Base-by-base conservation (phyloP, 2,329 filamentous ascomycete genomes). In the Claviceps quebecensis region DNA sequence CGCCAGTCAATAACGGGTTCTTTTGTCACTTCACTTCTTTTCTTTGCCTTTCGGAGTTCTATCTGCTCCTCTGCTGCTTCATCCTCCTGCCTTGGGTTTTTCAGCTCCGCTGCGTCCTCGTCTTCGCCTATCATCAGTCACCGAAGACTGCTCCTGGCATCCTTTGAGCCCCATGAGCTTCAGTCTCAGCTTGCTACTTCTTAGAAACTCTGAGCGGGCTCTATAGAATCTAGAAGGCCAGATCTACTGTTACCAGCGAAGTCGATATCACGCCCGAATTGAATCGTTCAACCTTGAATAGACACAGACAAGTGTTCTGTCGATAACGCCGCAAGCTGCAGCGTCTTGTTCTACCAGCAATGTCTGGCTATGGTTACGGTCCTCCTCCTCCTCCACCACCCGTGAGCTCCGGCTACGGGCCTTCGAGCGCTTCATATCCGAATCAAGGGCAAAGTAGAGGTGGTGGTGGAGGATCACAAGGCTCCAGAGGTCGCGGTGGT, bases 331-430 rank as follows among this genome's bases (percentile, higher is more conserved):
- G 49, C 50, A 49, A 53, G 54, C 40, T 51, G 49, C 47, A 48
- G 49, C 41, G 40, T 39, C 41, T 41, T 39, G 26, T 34, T 41
- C 37, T 29, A 22, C 46, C 29, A 48, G 45, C 40, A 49, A 77
- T 77, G 74, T 68, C 74, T 22, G 63, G 65, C 36, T 77, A 78
- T 66, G 72, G 70, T 50, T 78, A 77, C 67, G 74, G 53, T 14
- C 53, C 69, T n/a, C 74, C 73, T 26, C 73, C 74, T 19, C 74
- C 73, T 22, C 73, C 74, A 51, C 73, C 64, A 40, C 54, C 60
- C 6, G 59, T 63, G 51, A 63, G 65, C 39, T 57, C 61, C 11
- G 65, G 62, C 37, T 76, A 74, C 52, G 61, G 65, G 7, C 66
- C 69, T 39, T 68, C 71, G 54, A 61, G 59, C 50, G 59, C 63